These are phyloP conservation scores for Solanum gracilifrons DNA, from an alignment of 257 asterid species.

Conservation along the genomic window DNA sequence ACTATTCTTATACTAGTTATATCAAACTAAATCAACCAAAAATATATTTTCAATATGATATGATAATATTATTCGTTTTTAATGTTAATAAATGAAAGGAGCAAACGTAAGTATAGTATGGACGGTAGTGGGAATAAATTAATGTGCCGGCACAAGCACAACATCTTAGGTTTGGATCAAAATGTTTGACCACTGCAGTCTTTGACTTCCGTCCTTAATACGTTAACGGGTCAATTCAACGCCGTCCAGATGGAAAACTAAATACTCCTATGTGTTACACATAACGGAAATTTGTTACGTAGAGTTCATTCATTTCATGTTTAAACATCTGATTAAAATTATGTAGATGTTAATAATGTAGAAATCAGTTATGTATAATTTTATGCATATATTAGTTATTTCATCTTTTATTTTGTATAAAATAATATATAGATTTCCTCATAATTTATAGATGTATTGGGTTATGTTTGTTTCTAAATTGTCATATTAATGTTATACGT, in stretches of 20 bases:
- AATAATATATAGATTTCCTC: no score
- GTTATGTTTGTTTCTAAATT: no score
- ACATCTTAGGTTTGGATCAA: not conserved
- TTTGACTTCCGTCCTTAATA: not conserved
- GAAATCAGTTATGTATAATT: no score
- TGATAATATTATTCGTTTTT: not conserved
- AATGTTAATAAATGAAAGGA: not conserved
- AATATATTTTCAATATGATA: no score
- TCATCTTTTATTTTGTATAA: no score
- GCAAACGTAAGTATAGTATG: not conserved
- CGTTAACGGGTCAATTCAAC: not conserved
- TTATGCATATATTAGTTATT: no score
- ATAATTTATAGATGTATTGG: no score
- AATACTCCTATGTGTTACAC: not conserved
- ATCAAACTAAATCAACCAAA: not conserved
- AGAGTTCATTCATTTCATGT: no score
- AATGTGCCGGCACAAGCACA: not conserved
- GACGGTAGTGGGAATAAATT: not conserved
- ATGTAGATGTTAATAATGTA: no score
- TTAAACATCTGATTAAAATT: no score
- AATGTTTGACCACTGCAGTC: not conserved
- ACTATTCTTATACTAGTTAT: no score
- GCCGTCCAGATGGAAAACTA: not conserved
- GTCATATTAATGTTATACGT: no score
- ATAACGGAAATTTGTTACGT: not conserved